Base-by-base conservation (phyloP, 352 stramenopile genomes). In the Phytophthora crassamura region DNA sequence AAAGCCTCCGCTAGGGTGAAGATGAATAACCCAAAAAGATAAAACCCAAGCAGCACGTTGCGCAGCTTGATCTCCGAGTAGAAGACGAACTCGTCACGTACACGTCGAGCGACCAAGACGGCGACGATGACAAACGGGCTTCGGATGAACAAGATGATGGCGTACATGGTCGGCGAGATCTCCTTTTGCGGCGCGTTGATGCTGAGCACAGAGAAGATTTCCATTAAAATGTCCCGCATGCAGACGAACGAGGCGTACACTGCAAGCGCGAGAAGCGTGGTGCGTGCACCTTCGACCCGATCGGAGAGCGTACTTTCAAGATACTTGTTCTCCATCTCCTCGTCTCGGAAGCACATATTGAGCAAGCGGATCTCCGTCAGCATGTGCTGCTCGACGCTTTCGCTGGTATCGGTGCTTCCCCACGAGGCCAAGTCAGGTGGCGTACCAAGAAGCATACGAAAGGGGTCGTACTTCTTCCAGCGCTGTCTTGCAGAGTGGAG, bases 241-340 rank as follows among this genome's bases (percentile, higher is more conserved):
- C 74, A 84, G 0, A 82, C 86, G 54, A 95, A 95, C 0, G 74
- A 65, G 5, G 80, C 73, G 48, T 95, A 95, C 0, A 77, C 45
- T 8, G 71, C 75, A 2, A 95, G 56, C 5, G 80, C 67, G 4
- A 89, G 62, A 9, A 93, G 50, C 1, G 82, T 93, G 2, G 69
- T 80, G 22, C 78, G 81, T 3, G 85, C 82, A 8, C 83, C 87
- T 64, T 90, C 82, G 0, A 91, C 79, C 14, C 87, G 82, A 11
- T 87, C 77, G 0, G 59, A 60, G 0, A 92, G 51, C 12, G 87
- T 95, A 5, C 50, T 81, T 11, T 93, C 81, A 6, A 93, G 67
- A 30, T 89, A 95, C 45, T 82, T 91, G 48, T 78, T 68, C 55
- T 95, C 87, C 80, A 93, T 93, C 1, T 89, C 81, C 0, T 67